Evolutionary conservation across 139 green algal species (phyloP), one percentile per base, ranked within the genome.

Genomic region (Bryopsis sp.): DNA sequence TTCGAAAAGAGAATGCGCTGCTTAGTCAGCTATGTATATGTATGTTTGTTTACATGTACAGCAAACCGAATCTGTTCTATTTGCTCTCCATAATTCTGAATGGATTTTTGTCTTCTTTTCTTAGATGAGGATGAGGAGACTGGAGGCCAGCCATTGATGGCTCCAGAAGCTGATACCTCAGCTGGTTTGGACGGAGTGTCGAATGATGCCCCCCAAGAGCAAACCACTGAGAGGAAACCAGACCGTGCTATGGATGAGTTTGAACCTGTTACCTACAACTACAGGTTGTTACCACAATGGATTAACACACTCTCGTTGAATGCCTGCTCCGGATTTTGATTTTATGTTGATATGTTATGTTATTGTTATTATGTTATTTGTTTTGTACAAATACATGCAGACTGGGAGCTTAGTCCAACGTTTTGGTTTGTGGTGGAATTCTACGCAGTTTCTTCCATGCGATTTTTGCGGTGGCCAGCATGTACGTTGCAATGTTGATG

Each of bases 381-480:
- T 67, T 15, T 68, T 37, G 5, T 85, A 85, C 74, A 79, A 64
- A 67, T 83, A 84, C 63, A 39, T 38, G n/a, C n/a, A n/a, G n/a
- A n/a, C n/a, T n/a, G n/a, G n/a, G n/a, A n/a, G n/a, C n/a, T n/a
- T n/a, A n/a, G n/a, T n/a, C n/a, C n/a, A n/a, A n/a, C n/a, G n/a
- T n/a, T n/a, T n/a, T n/a, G n/a, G n/a, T n/a, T n/a, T n/a, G n/a
- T n/a, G n/a, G n/a, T n/a, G n/a, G n/a, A n/a, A n/a, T n/a, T n/a
- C n/a, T n/a, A n/a, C n/a, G n/a, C n/a, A n/a, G 61, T 26, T 97
- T 97, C 81, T 99, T 99, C 82, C 94, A 99, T 81, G 57, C 95
- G 58, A 88, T 99, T 47, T 98, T 99, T 73, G 89, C 91, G 1
- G 79, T 97, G 57, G 93, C 92, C 1, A 85, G 72, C 79, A 90